Percentiles rank a stretch among this genome's conserved stretches.
phyloP scores from a whole-genome alignment of 495 filamentous ascomycete genomes.

The Daldinia caldariorum region DNA sequence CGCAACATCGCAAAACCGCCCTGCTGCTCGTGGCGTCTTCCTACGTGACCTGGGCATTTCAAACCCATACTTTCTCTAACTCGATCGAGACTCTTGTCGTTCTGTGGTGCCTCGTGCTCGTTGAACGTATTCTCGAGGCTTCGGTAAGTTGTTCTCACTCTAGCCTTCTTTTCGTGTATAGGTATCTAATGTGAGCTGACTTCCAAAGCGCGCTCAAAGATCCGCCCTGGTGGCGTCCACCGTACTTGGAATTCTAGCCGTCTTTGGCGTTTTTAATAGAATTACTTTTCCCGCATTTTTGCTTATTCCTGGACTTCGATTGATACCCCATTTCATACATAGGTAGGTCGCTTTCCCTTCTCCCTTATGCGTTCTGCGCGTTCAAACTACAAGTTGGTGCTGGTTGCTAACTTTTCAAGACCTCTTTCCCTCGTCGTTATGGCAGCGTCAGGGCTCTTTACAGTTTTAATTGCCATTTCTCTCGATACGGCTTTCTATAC shows the following conservation, averaged over 20 bases:
- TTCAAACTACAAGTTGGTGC: neutral
- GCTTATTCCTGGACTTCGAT: slow-evolving; percentile 78
- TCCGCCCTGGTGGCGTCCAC: slow-evolving; percentile 78
- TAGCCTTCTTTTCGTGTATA: neutral
- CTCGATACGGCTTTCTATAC: slow-evolving; percentile 87
- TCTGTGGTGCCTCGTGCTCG: slow-evolving; percentile 88
- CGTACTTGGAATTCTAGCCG: slow-evolving; percentile 79
- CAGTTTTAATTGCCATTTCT: slow-evolving; percentile 75
- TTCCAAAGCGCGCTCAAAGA: slow-evolving; percentile 62
- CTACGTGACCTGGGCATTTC: slow-evolving; percentile 98
- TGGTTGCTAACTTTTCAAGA: slow-evolving; percentile 53
- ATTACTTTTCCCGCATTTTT: slow-evolving; percentile 97
- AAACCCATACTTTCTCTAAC: slow-evolving; percentile 99
- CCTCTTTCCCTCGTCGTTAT: slow-evolving; percentile 74
- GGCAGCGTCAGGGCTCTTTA: slow-evolving; percentile 65
- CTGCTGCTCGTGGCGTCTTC: slow-evolving; percentile 88
- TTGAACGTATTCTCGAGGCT: slow-evolving; percentile 80
- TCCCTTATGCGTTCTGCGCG: neutral
- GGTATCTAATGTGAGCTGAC: slow-evolving; percentile 16
- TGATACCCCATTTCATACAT: slow-evolving; percentile 84
- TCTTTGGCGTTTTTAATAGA: slow-evolving; percentile 91
- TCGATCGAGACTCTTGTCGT: slow-evolving; percentile 93
- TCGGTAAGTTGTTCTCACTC: slow-evolving; percentile 63
- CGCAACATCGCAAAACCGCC: slow-evolving; percentile 74
- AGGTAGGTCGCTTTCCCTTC: slow-evolving; percentile 64